These are phyloP conservation scores for Talaromyces borbonicus DNA, from an alignment of 495 filamentous ascomycete genomes.

Conservation along the genomic window DNA sequence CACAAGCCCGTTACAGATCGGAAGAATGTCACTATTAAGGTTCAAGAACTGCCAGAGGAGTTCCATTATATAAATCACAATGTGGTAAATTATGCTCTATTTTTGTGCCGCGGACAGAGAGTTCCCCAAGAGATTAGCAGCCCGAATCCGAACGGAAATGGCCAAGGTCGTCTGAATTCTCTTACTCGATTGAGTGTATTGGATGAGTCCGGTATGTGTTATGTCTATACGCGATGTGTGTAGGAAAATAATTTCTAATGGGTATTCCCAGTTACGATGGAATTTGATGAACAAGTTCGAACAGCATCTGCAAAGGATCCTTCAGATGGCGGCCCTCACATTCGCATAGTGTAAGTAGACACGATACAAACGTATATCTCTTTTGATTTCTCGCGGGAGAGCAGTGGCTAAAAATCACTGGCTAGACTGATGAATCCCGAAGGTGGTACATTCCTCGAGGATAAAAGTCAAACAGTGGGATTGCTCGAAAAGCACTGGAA, in stretches of 20 bases:
- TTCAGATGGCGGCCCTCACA: background rate
- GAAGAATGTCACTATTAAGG: background rate
- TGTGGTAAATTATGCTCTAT: background rate
- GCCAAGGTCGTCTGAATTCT: background rate
- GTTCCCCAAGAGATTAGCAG: background rate
- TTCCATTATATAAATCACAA: background rate
- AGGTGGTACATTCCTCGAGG: constrained; percentile 5
- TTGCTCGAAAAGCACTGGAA: constrained; percentile 1
- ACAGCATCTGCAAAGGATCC: background rate
- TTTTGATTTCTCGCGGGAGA: no score
- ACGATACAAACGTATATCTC: no score
- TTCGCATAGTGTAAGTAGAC: constrained; percentile 2
- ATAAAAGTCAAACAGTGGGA: background rate
- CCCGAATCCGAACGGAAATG: background rate
- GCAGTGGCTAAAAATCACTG: no score
- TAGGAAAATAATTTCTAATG: background rate
- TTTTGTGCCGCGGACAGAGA: background rate
- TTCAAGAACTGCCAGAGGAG: background rate
- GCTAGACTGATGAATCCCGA: constrained; percentile 5
- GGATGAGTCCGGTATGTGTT: constrained; percentile 3
- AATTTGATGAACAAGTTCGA: constrained; percentile 5
- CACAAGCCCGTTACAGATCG: background rate
- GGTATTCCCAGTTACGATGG: background rate
- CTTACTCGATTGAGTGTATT: background rate
- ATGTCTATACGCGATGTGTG: background rate